Evolutionary conservation across 768 basidiomycete genomes (phyloP), one percentile per base, ranked within the genome.

Genomic region (Tremella mesenterica): DNA sequence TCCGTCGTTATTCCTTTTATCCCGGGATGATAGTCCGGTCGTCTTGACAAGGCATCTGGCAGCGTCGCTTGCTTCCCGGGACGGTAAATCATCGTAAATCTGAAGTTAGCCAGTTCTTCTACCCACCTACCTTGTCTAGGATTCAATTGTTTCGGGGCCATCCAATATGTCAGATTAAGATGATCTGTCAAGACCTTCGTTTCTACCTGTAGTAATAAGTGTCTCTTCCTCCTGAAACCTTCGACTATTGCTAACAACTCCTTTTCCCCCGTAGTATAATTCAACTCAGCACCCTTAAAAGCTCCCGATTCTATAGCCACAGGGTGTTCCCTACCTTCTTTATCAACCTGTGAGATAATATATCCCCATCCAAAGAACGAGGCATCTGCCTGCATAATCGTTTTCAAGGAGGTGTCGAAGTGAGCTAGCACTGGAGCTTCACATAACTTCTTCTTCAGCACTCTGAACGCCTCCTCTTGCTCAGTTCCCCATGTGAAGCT

Each of bases 221-320:
- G 29, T 28, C 58, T 39, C 6, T 41, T 33, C 30, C 44, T 51
- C 29, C 21, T 39, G 38, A 59, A 54, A 6, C 30, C 49, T 36
- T 46, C 43, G 2, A 58, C 54, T 0, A 62, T 58, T 1, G 60
- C 54, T 16, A 59, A 27, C 14, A 58, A 51, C 33, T 62, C 60
- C 43, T 56, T 49, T 31, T 59, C 60, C 53, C 79, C 74, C 16
- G 78, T 75, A 10, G 78, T 67, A 54, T 81, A 81, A 59, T 81
- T 81, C 0, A 64, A 27, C 59, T 82, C 75, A 0, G 76, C 63
- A 0, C 54, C 26, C 7, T 53, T 58, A 18, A n/a, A n/a, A n/a
- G n/a, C n/a, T 23, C 61, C 27, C n/a, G 54, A 59, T 31, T 50
- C 49, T 21, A 59, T 48, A 12, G 48, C 58, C 5, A 63, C 43